Conservation (phyloP, 2,329 filamentous ascomycete genomes). For the Pseudocercospora fijiensis region DNA sequence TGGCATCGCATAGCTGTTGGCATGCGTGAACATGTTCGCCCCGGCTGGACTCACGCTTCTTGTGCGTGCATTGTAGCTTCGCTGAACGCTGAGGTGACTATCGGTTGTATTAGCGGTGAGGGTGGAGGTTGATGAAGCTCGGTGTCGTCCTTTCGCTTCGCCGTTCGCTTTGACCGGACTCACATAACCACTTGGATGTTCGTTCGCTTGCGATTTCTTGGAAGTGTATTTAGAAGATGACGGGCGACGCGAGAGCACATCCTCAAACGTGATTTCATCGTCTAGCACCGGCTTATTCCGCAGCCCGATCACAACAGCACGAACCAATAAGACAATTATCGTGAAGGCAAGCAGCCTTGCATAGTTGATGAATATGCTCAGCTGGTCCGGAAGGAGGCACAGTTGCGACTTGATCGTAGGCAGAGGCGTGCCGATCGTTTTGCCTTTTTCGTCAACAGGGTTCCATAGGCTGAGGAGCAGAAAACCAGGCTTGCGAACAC, state of each 20-base stretch:
- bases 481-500: constrained; percentile 82
- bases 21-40: constrained; percentile 4
- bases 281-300: constrained; percentile 19
- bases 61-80: constrained; percentile 36
- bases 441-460: constrained; percentile 63
- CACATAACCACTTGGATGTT: constrained; percentile 28
- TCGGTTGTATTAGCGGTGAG: constrained; percentile 25
- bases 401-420: constrained; percentile 81
- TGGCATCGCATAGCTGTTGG: constrained; percentile 26
- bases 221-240: constrained; percentile 1
- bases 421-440: constrained; percentile 29
- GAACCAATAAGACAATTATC: constrained; percentile 48
- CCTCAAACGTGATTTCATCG: constrained; percentile 17
- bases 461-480: constrained; percentile 90
- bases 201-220: constrained; percentile 21
- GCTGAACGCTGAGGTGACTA: constrained; percentile 33
- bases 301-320: constrained; percentile 43
- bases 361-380: constrained; percentile 81
- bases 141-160: constrained; percentile 32
- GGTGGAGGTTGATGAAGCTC: constrained; percentile 39
- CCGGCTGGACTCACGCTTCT: constrained; percentile 42
- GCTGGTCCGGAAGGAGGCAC: constrained; percentile 85
- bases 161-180: constrained; percentile 25
- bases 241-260: constrained; percentile 9
- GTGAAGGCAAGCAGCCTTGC: constrained; percentile 60